A percentile compares a stretch with the other conserved stretches of the same genome.
These are phyloP conservation scores for Fusarium papillatum DNA, from an alignment of 2,329 filamentous ascomycete species.

Conservation along the genomic window DNA sequence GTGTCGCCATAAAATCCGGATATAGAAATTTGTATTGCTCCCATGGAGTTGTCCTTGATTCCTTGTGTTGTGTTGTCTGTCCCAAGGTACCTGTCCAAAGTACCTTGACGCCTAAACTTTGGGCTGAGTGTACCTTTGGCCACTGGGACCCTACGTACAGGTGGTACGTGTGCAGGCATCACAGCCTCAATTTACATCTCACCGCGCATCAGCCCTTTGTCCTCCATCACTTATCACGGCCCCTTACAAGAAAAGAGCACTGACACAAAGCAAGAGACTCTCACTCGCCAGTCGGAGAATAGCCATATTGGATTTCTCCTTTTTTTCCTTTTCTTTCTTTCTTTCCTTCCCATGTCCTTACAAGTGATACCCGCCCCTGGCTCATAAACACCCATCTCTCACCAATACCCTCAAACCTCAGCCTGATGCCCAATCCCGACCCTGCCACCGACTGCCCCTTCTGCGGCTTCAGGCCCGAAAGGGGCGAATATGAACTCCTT, in stretches of 20 bases:
- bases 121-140: background rate
- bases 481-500: slow-evolving; percentile 51
- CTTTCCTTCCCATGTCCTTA: background rate
- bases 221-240: slow-evolving; percentile 10
- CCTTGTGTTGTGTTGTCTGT: background rate
- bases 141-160: background rate
- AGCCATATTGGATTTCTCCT: background rate
- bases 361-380: background rate
- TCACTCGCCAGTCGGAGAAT: background rate
- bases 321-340: background rate
- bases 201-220: slow-evolving; percentile 30
- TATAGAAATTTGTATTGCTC: background rate
- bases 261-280: background rate
- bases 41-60: background rate
- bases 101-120: background rate
- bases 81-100: background rate
- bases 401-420: background rate
- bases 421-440: slow-evolving; percentile 20
- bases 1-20: slow-evolving; percentile 1
- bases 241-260: background rate
- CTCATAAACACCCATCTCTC: slow-evolving; percentile 1
- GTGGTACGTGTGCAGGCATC: slow-evolving; percentile 36
- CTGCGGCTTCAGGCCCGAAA: slow-evolving; percentile 48
- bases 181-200: slow-evolving; percentile 34
- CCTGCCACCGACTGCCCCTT: slow-evolving; percentile 48